Evolutionary conservation across 2,329 filamentous ascomycete genomes (phyloP), one percentile per base, ranked within the genome.

Genomic region (Cytospora paraplurivora): DNA sequence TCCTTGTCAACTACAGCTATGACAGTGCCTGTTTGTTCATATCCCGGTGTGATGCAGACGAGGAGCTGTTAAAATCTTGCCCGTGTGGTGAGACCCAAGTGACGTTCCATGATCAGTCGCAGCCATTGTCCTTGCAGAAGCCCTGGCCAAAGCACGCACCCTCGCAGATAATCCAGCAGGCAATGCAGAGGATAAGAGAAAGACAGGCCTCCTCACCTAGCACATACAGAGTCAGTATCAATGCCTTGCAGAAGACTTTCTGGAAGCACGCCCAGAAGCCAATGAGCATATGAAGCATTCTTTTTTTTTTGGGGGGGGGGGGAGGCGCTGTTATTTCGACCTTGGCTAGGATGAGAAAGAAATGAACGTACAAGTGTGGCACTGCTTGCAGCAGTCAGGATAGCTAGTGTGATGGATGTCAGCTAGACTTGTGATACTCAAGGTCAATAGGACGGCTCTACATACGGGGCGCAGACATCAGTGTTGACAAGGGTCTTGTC

Each of bases 401-500:
- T 61, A 61, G 10, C 58, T 61, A 17, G 34, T 32, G 27, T 35
- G 17, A 7, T 8, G 37, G 13, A 12, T 53, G 7, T 44, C 17
- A 44, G 41, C 41, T 7, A 44, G 32, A 55, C 51, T 34, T 7
- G 32, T 8, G 7, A 37, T 37, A 17, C 1, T 37, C 27, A 7
- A 7, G 33, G 0, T 6, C 11, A 41, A 4, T 11, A 6, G 27
- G 21, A 21, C 7, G 5, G 19, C 17, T 17, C 4, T 38, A 49
- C 58, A 32, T 19, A 55, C 58, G 58, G 58, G 32, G 10, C 38
- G 41, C 59, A 61, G 41, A 38, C 59, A 13, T 56, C 38, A 7
- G 47, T 6, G 12, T 27, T 55, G 38, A 19, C 27, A 34, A 55
- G 37, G 49, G 38, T 47, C 38, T 49, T 41, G 15, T 49, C 13